Percentiles rank a stretch among this genome's conserved stretches.
Conservation (phyloP, 2,329 filamentous ascomycete genomes). For the Ilyonectria sp. region DNA sequence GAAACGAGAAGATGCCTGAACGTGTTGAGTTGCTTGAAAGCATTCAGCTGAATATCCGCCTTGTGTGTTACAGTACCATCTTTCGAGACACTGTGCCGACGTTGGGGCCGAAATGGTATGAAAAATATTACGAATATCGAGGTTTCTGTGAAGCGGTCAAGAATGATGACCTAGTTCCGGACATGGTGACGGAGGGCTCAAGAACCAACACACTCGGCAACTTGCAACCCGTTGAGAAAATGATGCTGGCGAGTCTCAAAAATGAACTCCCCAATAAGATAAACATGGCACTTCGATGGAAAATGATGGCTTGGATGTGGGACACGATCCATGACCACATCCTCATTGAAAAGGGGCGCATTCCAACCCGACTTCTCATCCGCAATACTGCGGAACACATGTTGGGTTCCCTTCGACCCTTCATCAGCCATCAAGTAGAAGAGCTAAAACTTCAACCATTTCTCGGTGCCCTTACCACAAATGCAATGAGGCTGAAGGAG, state of each 20-base stretch:
- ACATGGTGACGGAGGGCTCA: not conserved
- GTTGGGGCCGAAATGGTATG: not conserved
- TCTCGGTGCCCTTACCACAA: not conserved
- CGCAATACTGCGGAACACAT: not conserved
- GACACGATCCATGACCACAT: not conserved
- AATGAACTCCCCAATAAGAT: not conserved
- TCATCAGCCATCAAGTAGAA: not conserved
- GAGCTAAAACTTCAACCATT: not conserved
- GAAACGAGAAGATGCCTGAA: not conserved
- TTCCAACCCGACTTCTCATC: not conserved
- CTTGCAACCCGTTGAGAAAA: too few relatives aligned
- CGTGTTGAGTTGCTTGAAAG: not conserved
- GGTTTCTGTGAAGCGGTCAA: slow-evolving; percentile 3
- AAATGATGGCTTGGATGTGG: not conserved
- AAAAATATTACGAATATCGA: not conserved
- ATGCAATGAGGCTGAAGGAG: not conserved
- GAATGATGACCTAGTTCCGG: not conserved
- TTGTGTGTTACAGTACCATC: slow-evolving; percentile 1
- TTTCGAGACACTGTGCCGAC: slow-evolving; percentile 13
- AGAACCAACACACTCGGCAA: not conserved
- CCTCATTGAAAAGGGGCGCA: not conserved
- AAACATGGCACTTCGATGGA: not conserved
- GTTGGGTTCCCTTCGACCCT: not conserved
- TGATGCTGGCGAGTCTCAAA: too few relatives aligned
- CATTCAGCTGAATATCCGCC: not conserved